Evolutionary conservation across 371 early-diverging fungal species (phyloP).

Genomic region (Mucor mucedo): DNA sequence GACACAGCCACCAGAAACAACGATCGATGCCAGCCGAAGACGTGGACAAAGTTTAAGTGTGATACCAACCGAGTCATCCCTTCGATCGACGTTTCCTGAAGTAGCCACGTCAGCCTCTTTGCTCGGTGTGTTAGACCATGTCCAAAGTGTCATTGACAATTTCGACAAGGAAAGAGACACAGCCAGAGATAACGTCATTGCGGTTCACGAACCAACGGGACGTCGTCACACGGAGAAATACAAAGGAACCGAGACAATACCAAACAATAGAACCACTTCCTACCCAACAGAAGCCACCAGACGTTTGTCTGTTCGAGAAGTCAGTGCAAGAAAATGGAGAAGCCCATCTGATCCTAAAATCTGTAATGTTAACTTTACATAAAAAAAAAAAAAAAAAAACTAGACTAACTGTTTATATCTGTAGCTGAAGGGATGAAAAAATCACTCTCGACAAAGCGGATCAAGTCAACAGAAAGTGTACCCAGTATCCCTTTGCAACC

Average conservation of each 20-base stretch:
- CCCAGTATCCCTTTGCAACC: slow-evolving; percentile 1
- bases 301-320: slow-evolving; percentile 1
- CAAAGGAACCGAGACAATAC: slow-evolving; percentile 15
- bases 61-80: slow-evolving; percentile 3
- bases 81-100: slow-evolving; percentile 14
- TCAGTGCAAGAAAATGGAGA: slow-evolving; percentile 26
- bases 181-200: slow-evolving; percentile 53
- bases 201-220: slow-evolving; percentile 54
- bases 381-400: neutral
- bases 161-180: slow-evolving; percentile 57
- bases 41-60: slow-evolving; percentile 11
- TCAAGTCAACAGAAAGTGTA: slow-evolving; percentile 6
- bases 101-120: slow-evolving; percentile 26
- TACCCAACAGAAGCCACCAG: slow-evolving; percentile 4
- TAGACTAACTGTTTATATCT: neutral
- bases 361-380: slow-evolving; percentile 5
- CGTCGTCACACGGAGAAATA: slow-evolving; percentile 48
- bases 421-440: slow-evolving; percentile 3
- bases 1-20: too few species aligned
- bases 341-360: slow-evolving; percentile 33
- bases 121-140: slow-evolving; percentile 49
- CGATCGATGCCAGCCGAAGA: neutral
- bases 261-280: slow-evolving; percentile 9
- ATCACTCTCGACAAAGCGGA: neutral
- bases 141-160: slow-evolving; percentile 50